Evolutionary conservation across 495 filamentous ascomycete species (phyloP), one percentile per base, ranked within the genome.

Genomic region (Annulohypoxylon moriforme): DNA sequence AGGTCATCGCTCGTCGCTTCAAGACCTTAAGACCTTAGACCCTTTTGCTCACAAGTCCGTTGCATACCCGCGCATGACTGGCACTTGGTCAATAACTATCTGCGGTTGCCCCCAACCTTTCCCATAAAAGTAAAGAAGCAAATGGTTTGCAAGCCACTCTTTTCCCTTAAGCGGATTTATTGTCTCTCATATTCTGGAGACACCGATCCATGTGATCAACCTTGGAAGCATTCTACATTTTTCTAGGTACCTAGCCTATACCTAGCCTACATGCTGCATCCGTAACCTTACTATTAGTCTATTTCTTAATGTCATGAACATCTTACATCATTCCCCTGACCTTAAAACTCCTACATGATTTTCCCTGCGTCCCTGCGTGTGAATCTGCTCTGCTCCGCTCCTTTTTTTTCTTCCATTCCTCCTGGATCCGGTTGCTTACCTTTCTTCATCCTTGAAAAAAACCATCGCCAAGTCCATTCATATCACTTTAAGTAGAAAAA

Each of bases 181-280:
- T 72, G 69, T 72, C 64, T 72, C 60, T 68, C 52, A 68, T 72
- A 72, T 72, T 68, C 69, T 72, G 69, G 69, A 66, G 71, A 73
- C 61, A 57, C 65, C 55, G 27, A 60, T 44, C 71, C 71, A 69
- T 69, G 71, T 73, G 71, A 69, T 69, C 60, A 52, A 44, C 40
- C 40, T 44, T 44, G 40, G 40, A 58, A 57, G 61, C 56, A 69
- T 73, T 55, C 50, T 34, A 34, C 50, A 31, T 50, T 34, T 53
- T 55, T 33, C 64, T 64, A 59, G 29, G 36, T 57, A 61, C 56
- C 46, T 61, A 60, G 29, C 59, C 38, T 42, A 60, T n/a, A n/a
- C n/a, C 44, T 56, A 60, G 31, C 60, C 40, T 44, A 61, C 60
- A 64, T 65, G 60, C 60, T 69, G 53, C 65, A 61, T 52, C 60